These are phyloP conservation scores for Colletotrichum echinochloae DNA, from an alignment of 2,329 filamentous ascomycete species.

Conservation along the genomic window DNA sequence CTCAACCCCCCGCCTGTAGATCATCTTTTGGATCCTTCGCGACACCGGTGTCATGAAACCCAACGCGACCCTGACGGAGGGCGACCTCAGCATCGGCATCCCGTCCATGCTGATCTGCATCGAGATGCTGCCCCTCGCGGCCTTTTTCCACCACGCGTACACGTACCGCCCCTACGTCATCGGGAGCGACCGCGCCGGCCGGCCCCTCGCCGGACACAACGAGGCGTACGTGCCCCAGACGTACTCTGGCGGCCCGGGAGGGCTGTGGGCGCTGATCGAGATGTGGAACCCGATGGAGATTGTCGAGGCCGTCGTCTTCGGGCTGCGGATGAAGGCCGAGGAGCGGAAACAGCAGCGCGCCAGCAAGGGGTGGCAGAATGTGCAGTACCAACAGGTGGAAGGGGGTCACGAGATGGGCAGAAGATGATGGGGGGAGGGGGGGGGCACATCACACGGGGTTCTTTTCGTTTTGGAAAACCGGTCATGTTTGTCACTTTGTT, in stretches of 20 bases:
- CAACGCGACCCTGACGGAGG: constrained; percentile 42
- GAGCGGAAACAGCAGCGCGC: constrained; percentile 12
- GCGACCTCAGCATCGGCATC: constrained; percentile 44
- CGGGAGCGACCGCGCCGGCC: constrained; percentile 21
- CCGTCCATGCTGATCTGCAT: constrained; percentile 44
- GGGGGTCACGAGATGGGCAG: background rate
- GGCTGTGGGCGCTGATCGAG: constrained; percentile 37
- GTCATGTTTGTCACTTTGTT: background rate
- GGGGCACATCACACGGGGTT: too few relatives aligned
- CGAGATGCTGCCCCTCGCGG: constrained; percentile 45
- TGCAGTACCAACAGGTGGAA: background rate
- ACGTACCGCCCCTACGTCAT: constrained; percentile 43
- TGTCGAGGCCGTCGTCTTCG: constrained; percentile 23
- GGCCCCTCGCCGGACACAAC: constrained; percentile 28
- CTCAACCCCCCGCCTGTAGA: constrained; percentile 1
- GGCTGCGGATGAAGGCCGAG: constrained; percentile 34
- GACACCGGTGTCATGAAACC: constrained; percentile 41
- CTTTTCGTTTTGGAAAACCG: too few relatives aligned
- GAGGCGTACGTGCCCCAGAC: constrained; percentile 38
- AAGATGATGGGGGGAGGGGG: too few relatives aligned
- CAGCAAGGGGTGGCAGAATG: background rate
- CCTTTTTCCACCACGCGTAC: constrained; percentile 45
- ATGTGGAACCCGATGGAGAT: constrained; percentile 36
- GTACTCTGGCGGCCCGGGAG: constrained; percentile 44
- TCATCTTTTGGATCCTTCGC: constrained; percentile 46